These are phyloP conservation scores for Tephrocybe sp. DNA, from an alignment of 768 basidiomycete species.

Conservation along the genomic window DNA sequence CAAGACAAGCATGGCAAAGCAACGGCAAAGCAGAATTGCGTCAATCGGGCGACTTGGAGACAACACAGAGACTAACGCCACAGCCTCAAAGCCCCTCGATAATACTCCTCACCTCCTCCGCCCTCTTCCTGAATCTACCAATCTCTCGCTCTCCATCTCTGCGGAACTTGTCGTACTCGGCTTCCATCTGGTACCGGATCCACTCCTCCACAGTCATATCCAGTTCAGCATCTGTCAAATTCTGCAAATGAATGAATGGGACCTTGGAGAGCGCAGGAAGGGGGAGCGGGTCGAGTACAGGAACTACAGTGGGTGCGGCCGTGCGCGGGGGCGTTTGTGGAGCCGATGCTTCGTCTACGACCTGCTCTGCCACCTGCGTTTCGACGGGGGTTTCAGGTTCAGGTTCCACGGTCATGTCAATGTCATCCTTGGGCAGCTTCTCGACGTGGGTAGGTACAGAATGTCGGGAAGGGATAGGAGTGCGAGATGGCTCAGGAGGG, in stretches of 20 bases:
- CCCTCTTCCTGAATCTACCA: slow-evolving; percentile 35
- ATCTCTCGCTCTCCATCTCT: slow-evolving; percentile 44
- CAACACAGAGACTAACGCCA: neutral
- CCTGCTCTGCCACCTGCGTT: neutral
- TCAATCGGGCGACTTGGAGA: neutral
- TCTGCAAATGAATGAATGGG: slow-evolving; percentile 39
- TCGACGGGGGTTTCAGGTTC: slow-evolving; percentile 1
- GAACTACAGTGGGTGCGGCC: slow-evolving; percentile 7
- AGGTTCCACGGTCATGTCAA: slow-evolving; percentile 26
- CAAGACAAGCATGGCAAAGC: too few species aligned
- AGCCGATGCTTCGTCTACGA: neutral
- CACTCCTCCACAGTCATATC: slow-evolving; percentile 83
- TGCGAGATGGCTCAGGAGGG: neutral
- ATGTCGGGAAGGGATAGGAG: slow-evolving; percentile 3
- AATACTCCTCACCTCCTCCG: slow-evolving; percentile 37
- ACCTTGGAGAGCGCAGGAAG: slow-evolving; percentile 43
- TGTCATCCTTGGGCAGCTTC: slow-evolving; percentile 17
- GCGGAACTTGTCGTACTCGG: slow-evolving; percentile 57
- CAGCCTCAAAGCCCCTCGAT: slow-evolving; percentile 33
- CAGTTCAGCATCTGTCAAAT: slow-evolving; percentile 63
- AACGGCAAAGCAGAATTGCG: neutral
- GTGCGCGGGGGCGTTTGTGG: slow-evolving; percentile 13
- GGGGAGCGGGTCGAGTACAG: slow-evolving; percentile 1
- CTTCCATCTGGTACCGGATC: slow-evolving; percentile 72
- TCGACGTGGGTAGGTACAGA: neutral